phyloP scores from a whole-genome alignment of 2,329 filamentous ascomycete species.

The Aspergillus aculeatinus region DNA sequence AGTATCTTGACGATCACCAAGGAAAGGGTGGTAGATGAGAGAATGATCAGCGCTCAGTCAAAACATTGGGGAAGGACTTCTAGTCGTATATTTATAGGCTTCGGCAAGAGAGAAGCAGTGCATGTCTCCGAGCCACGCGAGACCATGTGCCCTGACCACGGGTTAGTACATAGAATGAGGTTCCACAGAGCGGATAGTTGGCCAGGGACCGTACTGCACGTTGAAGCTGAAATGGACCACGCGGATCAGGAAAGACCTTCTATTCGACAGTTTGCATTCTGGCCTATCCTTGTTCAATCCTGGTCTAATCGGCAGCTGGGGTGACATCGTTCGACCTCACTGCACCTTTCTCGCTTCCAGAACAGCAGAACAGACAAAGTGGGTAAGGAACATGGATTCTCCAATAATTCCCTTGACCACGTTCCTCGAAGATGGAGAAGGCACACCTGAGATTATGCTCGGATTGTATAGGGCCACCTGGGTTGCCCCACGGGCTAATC shows the following conservation, averaged over 20 bases:
- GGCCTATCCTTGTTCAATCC: not conserved
- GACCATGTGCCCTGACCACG: conserved; percentile 2
- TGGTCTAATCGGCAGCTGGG: not conserved
- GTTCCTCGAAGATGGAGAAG: not conserved
- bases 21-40: not conserved
- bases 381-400: not conserved
- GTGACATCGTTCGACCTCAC: not conserved
- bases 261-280: conserved; percentile 11
- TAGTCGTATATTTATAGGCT: not conserved
- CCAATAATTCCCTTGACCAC: not conserved
- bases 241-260: conserved; percentile 8
- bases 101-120: not conserved
- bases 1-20: not conserved
- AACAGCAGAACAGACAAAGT: not conserved
- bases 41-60: conserved; percentile 8
- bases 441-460: not conserved
- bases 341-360: not conserved
- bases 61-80: not conserved
- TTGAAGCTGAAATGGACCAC: conserved; percentile 8
- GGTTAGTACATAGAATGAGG: not conserved
- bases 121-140: not conserved
- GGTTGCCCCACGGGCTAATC: not conserved
- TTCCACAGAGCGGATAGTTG: conserved; percentile 2
- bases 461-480: not conserved
- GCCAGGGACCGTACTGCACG: not conserved